Base-by-base conservation (phyloP, 2,329 filamentous ascomycete species). In the Calonectria naviculata region DNA sequence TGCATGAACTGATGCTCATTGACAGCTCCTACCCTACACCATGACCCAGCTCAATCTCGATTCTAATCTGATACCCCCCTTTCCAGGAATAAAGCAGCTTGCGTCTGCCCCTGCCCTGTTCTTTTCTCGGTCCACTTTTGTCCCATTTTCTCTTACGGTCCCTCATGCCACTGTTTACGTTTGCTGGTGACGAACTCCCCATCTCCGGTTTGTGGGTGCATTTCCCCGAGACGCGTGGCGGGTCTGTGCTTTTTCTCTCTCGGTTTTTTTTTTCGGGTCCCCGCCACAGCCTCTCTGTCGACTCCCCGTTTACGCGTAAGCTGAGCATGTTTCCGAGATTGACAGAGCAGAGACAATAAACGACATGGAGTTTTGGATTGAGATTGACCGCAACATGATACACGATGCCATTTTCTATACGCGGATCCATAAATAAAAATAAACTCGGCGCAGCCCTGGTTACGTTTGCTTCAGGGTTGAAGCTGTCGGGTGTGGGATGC, bases 301-400 rank as follows among this genome's bases (percentile, higher is more conserved):
- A 38, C 52, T 38, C 31, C 34, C 52, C n/a, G 52, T 58, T 58
- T 58, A 58, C 52, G 52, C 52, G 52, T 58, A 56, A 56, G 52
- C 52, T 17, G 31, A 36, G 19, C 49, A 36, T 15, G 29, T 56
- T 34, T 36, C 52, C 31, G 52, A 26, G 34, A 38, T 36, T 19
- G 31, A 38, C 21, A 7, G 9, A 12, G 42, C 8, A 5, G 42
- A 19, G 19, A 10, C 19, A 2, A 9, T 3, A 10, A 28, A 54
- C n/a, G 49, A 29, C 31, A 56, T 56, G 34, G 36, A 38, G 52
- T 26, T 58, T 58, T 24, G 31, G 52, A 58, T 58, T 58, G 34
- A 58, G 52, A 58, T 58, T 58, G 34, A 58, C 21, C 2, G 31
- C 3, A n/a, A 28, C 52, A 36, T 28, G 31, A 38, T 38, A 34